Conservation (phyloP, 2,329 filamentous ascomycete species). For the Aspergillus sp. region DNA sequence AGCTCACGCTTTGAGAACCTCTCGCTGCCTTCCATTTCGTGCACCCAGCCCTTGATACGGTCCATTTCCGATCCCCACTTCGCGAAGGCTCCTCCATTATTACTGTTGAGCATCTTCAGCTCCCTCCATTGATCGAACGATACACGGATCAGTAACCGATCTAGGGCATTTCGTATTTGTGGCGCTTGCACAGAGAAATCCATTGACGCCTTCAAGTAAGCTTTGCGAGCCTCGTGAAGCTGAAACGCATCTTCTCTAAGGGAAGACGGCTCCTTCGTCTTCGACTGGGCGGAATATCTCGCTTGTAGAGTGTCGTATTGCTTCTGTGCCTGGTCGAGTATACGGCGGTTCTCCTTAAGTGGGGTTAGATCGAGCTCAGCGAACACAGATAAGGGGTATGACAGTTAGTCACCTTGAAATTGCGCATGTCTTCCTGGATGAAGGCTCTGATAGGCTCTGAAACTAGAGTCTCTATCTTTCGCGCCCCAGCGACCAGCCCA, state of each 20-base stretch:
- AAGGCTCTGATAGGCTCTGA: constrained; percentile 83
- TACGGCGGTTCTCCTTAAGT: constrained; percentile 68
- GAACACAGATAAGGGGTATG: constrained; percentile 4
- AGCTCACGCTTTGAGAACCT: constrained; percentile 81
- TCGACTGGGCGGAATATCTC: constrained; percentile 82
- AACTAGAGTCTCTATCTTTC: constrained; percentile 75
- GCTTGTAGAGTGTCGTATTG: constrained; percentile 80
- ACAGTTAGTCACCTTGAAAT: constrained; percentile 67
- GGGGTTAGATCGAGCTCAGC: constrained; percentile 23
- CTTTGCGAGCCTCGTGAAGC: constrained; percentile 87
- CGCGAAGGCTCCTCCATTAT: constrained; percentile 63
- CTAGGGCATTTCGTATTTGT: constrained; percentile 80
- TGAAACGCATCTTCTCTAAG: constrained; percentile 94
- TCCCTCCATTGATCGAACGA: constrained; percentile 89
- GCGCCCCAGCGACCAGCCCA: constrained; percentile 72
- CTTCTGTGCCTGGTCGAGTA: constrained; percentile 79
- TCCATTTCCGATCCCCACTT: constrained; percentile 83
- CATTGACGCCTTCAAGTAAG: constrained; percentile 88
- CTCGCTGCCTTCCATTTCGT: constrained; percentile 92
- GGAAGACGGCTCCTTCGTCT: constrained; percentile 90
- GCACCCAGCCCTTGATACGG: constrained; percentile 87
- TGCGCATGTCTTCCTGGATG: constrained; percentile 75
- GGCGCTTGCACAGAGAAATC: constrained; percentile 90
- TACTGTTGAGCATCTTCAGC: constrained; percentile 73
- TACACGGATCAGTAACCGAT: constrained; percentile 82